Conservation (phyloP, 768 basidiomycete genomes). For the Rhodotorula graminis region DNA sequence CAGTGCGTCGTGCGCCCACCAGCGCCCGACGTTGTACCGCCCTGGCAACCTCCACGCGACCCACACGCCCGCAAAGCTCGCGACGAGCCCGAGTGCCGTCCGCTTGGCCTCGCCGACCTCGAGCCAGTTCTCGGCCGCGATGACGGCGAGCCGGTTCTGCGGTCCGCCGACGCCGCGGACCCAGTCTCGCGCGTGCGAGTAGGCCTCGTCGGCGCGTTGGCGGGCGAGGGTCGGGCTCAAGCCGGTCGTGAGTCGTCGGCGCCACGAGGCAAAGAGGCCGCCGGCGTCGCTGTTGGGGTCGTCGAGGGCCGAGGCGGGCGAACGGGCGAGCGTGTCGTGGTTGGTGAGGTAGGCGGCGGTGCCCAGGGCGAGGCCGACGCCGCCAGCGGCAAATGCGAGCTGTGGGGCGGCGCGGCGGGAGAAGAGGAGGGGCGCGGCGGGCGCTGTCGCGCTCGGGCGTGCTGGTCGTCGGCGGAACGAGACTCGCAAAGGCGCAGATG, state of each 20-base stretch:
- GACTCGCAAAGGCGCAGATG: neutral
- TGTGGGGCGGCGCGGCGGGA: neutral
- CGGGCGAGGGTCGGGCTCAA: conserved; percentile 8
- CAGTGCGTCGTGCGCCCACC: conserved; percentile 24
- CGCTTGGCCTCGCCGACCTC: conserved; percentile 30
- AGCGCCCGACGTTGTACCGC: neutral
- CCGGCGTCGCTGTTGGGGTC: neutral
- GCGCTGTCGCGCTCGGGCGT: fast-evolving
- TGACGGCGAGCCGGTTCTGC: conserved; percentile 21
- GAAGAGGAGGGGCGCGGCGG: neutral
- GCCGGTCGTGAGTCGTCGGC: neutral
- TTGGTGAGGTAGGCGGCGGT: conserved; percentile 23
- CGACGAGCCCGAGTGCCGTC: conserved; percentile 26
- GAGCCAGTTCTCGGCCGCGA: conserved; percentile 33
- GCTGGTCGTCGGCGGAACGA: neutral
- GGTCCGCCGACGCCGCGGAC: neutral
- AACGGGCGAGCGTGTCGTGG: conserved; percentile 9
- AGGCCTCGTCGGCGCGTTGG: conserved; percentile 14
- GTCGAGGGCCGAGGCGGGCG: neutral
- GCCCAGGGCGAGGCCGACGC: conserved; percentile 1
- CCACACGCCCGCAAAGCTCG: conserved; percentile 16
- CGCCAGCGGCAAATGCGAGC: conserved; percentile 12
- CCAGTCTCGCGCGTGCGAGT: neutral
- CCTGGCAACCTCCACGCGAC: conserved; percentile 20
- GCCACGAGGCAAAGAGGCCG: neutral